phyloP scores from a whole-genome alignment of 2,329 filamentous ascomycete genomes.

The Phaeosphaeria sp. region DNA sequence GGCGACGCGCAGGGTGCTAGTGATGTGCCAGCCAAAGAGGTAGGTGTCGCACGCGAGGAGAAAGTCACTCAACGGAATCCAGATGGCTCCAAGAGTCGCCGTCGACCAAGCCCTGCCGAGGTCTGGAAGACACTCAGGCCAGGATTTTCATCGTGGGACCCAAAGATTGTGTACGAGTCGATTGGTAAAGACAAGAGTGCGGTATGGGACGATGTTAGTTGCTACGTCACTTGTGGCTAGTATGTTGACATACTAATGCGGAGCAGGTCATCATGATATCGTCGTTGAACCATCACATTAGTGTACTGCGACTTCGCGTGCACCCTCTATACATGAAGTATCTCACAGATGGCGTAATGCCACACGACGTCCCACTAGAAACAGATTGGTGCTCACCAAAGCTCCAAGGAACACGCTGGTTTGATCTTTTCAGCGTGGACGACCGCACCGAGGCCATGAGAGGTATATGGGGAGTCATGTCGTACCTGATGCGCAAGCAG shows the following conservation, averaged over 20 bases:
- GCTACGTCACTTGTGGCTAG: not conserved
- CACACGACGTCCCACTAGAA: conserved; percentile 30
- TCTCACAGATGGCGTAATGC: conserved; percentile 54
- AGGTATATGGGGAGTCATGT: conserved; percentile 65
- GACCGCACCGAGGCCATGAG: conserved; percentile 64
- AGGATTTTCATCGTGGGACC: conserved; percentile 62
- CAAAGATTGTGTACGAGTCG: conserved; percentile 61
- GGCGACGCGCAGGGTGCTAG: conserved; percentile 40
- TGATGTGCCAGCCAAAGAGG: conserved; percentile 33
- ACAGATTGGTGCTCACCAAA: conserved; percentile 58
- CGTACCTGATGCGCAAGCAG: conserved; percentile 54
- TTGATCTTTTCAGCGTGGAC: conserved; percentile 61
- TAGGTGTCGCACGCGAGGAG: conserved; percentile 39
- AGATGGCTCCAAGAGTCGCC: conserved; percentile 42
- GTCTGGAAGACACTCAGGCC: conserved; percentile 62
- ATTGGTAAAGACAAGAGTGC: conserved; percentile 60
- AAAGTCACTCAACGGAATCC: conserved; percentile 40
- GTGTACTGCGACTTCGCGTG: conserved; percentile 64
- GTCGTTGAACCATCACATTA: conserved; percentile 68
- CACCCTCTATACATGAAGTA: conserved; percentile 64
- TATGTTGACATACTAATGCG: conserved; percentile 13
- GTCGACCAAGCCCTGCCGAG: conserved; percentile 55
- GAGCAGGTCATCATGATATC: conserved; percentile 67
- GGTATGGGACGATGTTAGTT: conserved; percentile 62
- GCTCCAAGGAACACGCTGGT: conserved; percentile 65